Evolutionary conservation across 1,139 yeast species (phyloP).

Genomic region (Magnusiomyces starmeri): DNA sequence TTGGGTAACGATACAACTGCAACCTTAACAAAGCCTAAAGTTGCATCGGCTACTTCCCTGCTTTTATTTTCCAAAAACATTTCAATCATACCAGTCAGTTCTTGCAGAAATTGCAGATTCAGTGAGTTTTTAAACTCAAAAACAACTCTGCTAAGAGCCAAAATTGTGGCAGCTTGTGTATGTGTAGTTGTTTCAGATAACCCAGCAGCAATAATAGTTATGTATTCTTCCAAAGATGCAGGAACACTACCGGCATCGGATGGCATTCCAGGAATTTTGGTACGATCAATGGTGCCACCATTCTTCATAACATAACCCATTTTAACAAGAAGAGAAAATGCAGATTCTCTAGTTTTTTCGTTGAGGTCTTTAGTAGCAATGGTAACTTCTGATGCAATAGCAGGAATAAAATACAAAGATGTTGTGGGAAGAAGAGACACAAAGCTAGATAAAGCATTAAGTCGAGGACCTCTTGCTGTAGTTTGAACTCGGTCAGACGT

Average conservation of each 20-base stretch:
- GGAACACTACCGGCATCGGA: conserved; percentile 49
- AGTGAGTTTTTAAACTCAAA: conserved; percentile 71
- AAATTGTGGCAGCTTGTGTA: conserved; percentile 92
- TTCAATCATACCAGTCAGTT: conserved; percentile 82
- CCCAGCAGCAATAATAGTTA: conserved; percentile 95
- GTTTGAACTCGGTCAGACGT: conserved; percentile 56
- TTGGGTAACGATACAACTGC: conserved; percentile 80
- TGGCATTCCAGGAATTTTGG: conserved; percentile 59
- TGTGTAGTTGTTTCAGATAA: conserved; percentile 89
- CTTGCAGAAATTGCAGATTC: conserved; percentile 54
- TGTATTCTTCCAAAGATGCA: conserved; percentile 72
- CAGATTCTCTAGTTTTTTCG: conserved; percentile 80
- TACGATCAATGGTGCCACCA: conserved; percentile 52
- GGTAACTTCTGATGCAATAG: conserved; percentile 78
- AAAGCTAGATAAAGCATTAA: conserved; percentile 56
- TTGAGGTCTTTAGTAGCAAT: conserved; percentile 89
- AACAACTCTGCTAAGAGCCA: conserved; percentile 79
- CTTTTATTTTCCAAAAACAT: conserved; percentile 83
- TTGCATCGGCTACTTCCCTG: conserved; percentile 88
- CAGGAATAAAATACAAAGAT: conserved; percentile 71
- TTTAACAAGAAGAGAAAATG: conserved; percentile 65
- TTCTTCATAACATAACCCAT: conserved; percentile 75
- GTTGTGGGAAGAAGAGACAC: conserved; percentile 53
- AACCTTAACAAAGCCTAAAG: conserved; percentile 90
- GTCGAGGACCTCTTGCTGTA: conserved; percentile 76